Evolutionary conservation across 139 green algal genomes (phyloP), one percentile per base, ranked within the genome.

Genomic region (Chlamydomonas schloesseri): DNA sequence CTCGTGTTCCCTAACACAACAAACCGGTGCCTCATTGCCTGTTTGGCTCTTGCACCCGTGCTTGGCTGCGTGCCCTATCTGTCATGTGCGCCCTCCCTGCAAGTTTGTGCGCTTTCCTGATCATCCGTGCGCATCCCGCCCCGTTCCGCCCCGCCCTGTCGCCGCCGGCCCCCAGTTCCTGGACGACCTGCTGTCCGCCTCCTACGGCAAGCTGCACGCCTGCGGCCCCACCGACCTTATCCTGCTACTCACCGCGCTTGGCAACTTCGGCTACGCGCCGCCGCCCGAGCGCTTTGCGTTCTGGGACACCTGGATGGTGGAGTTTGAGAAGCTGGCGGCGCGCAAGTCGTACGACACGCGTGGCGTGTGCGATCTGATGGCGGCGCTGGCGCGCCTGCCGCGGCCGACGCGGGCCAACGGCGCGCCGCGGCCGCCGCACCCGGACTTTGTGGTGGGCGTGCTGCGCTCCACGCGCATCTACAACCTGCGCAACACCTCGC

Each of bases 151-250:
- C n/a, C n/a, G n/a, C n/a, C n/a, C n/a, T n/a, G n/a, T n/a, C n/a
- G n/a, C n/a, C n/a, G n/a, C n/a, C n/a, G n/a, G n/a, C 8, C 14
- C 34, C 33, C 58, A 82, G 83, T 76, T 88, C 29, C 62, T 88
- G 83, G 83, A 88, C 58, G 62, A 82, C 33, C 33, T 78, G 5
- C 36, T 88, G 28, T 80, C 83, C 6, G 83, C 83, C n/a, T 83
- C 83, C 42, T 81, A 83, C 64, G 65, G 72, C 72, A 88, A 88
- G 83, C 83, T 88, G 62, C 83, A 88, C 73, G 62, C 58, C 3
- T 84, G 78, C 64, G 78, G 78, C 47, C 78, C 68, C 47, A 77
- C 80, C 50, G 80, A 86, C 68, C 50, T 89, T 2, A 46, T 84
- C 55, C 29, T 73, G 21, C 50, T 86, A 53, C 33, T 82, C 57